Percentiles rank a stretch among this genome's conserved stretches.
These are phyloP conservation scores for Haplosporangium sp. DNA, from an alignment of 371 early-diverging fungal species.

Conservation along the genomic window DNA sequence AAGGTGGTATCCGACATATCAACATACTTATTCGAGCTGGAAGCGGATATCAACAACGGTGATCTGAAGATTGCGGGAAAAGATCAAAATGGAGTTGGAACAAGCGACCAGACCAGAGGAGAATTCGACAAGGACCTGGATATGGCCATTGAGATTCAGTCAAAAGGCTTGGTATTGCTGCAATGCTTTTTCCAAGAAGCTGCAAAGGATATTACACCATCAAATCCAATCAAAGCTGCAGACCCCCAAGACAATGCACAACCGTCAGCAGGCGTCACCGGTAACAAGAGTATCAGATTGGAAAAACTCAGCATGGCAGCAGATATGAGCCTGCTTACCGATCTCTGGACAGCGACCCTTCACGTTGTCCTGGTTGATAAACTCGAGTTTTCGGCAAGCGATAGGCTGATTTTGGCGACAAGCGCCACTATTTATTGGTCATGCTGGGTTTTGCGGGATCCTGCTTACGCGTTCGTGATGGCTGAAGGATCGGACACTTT, in stretches of 20 bases:
- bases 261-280: background rate
- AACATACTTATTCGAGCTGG: conserved; percentile 2
- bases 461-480: conserved; percentile 15
- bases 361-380: conserved; percentile 15
- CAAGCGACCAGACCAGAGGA: background rate
- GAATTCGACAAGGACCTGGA: conserved; percentile 12
- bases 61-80: too few relatives aligned
- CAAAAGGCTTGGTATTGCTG: conserved; percentile 22
- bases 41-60: background rate
- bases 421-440: conserved; percentile 33
- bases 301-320: conserved; percentile 3
- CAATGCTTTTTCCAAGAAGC: conserved; percentile 24
- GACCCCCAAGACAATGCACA: background rate
- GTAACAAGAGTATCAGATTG: background rate
- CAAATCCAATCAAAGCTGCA: background rate
- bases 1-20: background rate
- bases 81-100: too few relatives aligned
- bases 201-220: background rate
- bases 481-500: conserved; percentile 25
- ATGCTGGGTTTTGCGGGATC: conserved; percentile 32
- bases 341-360: conserved; percentile 32
- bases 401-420: conserved; percentile 15
- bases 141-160: conserved; percentile 3
- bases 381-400: conserved; percentile 1
- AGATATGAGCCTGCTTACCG: conserved; percentile 8